Evolutionary conservation across 495 filamentous ascomycete genomes (phyloP).

Genomic region (Glutinoglossum americanum): DNA sequence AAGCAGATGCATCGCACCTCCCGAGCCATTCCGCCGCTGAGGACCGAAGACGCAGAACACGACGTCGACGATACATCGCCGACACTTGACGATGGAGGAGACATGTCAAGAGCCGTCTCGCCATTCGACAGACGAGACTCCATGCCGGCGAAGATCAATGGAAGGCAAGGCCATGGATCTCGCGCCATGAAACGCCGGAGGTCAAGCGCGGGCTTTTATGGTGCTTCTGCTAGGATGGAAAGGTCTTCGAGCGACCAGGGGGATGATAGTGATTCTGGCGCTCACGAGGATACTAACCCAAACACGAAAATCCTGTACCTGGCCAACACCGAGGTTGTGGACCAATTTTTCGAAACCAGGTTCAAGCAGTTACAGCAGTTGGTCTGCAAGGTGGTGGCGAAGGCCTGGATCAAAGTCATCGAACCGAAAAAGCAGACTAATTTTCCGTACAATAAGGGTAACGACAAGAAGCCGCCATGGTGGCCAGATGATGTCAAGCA

Average conservation of each 20-base stretch:
- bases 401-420: slow-evolving; percentile 63
- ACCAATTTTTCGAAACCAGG: slow-evolving; percentile 35
- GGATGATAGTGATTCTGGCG: slow-evolving; percentile 2
- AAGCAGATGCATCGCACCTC: background rate
- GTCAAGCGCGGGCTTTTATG: slow-evolving; percentile 2
- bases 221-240: background rate
- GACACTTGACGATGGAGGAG: background rate
- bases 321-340: slow-evolving; percentile 1
- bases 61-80: background rate
- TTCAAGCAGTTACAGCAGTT: slow-evolving; percentile 53
- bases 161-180: background rate
- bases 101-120: background rate
- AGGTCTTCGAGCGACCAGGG: background rate
- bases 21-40: background rate
- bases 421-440: slow-evolving; percentile 72
- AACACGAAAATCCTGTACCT: background rate
- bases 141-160: background rate
- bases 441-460: slow-evolving; percentile 57
- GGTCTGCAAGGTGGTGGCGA: slow-evolving; percentile 50
- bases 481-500: slow-evolving; percentile 56
- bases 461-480: slow-evolving; percentile 50
- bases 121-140: background rate
- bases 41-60: background rate
- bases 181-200: slow-evolving; percentile 2
- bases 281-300: background rate